Evolutionary conservation across 345 rosid genomes (phyloP).

Genomic region (Salix viminalis): DNA sequence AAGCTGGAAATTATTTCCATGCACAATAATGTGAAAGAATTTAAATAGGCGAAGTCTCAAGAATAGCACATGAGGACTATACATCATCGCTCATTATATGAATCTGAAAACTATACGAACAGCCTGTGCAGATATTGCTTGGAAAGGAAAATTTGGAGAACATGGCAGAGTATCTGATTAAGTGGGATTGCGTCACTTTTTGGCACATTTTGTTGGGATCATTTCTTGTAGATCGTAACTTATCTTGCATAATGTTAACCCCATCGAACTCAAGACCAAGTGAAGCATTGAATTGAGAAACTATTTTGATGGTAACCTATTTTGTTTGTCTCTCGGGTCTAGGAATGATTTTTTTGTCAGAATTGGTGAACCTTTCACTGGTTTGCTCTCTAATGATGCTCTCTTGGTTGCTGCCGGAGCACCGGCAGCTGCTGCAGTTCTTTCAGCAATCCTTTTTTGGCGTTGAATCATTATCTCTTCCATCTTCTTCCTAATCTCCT

Average conservation of each 20-base stretch:
- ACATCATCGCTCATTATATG: conserved; percentile 12
- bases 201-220: not conserved
- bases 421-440: conserved; percentile 52
- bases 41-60: not conserved
- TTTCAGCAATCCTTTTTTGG: conserved; percentile 80
- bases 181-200: not conserved
- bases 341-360: conserved; percentile 21
- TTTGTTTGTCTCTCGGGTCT: conserved; percentile 22
- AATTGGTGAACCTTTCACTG: conserved; percentile 25
- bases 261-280: not conserved
- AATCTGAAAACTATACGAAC: not conserved
- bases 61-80: conserved; percentile 4
- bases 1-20: not conserved
- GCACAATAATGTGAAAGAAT: not conserved
- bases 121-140: not conserved
- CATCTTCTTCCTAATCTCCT: conserved; percentile 63
- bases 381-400: conserved; percentile 33
- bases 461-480: conserved; percentile 59
- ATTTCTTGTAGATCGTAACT: not conserved
- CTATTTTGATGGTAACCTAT: conserved; percentile 28
- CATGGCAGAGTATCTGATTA: not conserved
- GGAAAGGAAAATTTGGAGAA: not conserved
- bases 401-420: conserved; percentile 39
- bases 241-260: not conserved
- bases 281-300: not conserved